Evolutionary conservation across 2,329 filamentous ascomycete genomes (phyloP).

Genomic region (Paraphoma chrysanthemicola): DNA sequence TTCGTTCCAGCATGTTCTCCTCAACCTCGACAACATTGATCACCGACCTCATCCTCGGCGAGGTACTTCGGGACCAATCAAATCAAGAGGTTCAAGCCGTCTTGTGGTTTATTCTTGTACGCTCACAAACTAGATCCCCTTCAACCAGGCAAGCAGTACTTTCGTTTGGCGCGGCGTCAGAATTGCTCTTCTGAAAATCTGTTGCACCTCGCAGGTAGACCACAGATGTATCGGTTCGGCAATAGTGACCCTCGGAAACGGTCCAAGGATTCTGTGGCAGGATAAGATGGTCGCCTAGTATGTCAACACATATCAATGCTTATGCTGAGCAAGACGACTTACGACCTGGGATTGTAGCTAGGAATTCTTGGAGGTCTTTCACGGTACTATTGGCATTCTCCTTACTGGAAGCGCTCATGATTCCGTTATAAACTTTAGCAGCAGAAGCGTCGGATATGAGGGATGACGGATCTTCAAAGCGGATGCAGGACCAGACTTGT

Average conservation of each 20-base stretch:
- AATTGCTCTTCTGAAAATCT: neutral
- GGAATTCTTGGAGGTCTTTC: neutral
- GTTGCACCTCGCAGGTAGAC: neutral
- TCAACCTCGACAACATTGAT: too few species aligned
- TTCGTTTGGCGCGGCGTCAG: neutral
- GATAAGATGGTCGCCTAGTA: neutral
- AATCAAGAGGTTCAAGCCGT: too few species aligned
- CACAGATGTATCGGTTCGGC: neutral
- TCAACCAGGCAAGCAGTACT: neutral
- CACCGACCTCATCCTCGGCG: too few species aligned
- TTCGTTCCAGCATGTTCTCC: too few species aligned
- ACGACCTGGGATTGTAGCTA: neutral
- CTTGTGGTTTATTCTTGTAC: too few species aligned
- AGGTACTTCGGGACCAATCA: too few species aligned
- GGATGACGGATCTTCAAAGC: too few species aligned
- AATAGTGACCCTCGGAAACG: slow-evolving; percentile 5
- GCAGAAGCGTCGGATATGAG: too few species aligned
- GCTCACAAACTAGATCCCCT: too few species aligned
- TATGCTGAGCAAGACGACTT: neutral
- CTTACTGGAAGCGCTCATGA: too few species aligned
- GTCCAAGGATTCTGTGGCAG: slow-evolving; percentile 12
- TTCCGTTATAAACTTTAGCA: too few species aligned
- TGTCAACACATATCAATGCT: neutral
- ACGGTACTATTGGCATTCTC: neutral
- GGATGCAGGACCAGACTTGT: too few species aligned